Evolutionary conservation across 1,284 basidiomycete species (phyloP).

Genomic region (Ganoderma multipileum): DNA sequence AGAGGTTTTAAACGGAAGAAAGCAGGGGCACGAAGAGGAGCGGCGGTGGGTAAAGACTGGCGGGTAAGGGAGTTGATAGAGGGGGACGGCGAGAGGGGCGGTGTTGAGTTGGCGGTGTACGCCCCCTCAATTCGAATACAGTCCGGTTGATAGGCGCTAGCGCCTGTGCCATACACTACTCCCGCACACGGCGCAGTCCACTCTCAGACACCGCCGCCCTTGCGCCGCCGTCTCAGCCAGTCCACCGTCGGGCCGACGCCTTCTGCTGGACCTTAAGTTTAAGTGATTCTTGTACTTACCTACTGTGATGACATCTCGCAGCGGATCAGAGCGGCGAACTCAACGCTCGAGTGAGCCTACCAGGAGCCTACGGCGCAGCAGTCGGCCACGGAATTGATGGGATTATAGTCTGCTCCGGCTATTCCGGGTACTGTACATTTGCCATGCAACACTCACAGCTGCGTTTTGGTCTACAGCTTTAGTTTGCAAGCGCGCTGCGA

Average conservation of each 20-base stretch:
- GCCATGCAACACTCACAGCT: background rate
- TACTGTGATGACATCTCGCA: too few relatives aligned
- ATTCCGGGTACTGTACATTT: background rate
- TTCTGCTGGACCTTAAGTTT: background rate
- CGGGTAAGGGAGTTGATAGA: conserved; percentile 22
- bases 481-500: conserved; percentile 52
- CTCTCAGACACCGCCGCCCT: background rate
- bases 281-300: background rate
- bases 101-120: conserved; percentile 33
- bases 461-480: conserved; percentile 4
- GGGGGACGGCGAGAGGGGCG: conserved; percentile 12
- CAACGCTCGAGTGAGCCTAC: background rate
- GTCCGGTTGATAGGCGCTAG: conserved; percentile 24
- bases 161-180: conserved; percentile 4
- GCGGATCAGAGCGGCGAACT: background rate
- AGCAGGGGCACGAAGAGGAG: conserved; percentile 24
- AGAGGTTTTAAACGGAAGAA: conserved; percentile 21
- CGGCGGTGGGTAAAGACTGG: conserved; percentile 25
- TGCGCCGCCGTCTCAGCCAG: background rate
- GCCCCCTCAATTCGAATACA: conserved; percentile 8
- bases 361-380: background rate
- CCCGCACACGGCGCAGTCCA: background rate
- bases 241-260: background rate
- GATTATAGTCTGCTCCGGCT: background rate
- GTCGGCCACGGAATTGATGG: background rate